Base-by-base conservation (phyloP, 495 filamentous ascomycete genomes). In the Ramalina intermedia region DNA sequence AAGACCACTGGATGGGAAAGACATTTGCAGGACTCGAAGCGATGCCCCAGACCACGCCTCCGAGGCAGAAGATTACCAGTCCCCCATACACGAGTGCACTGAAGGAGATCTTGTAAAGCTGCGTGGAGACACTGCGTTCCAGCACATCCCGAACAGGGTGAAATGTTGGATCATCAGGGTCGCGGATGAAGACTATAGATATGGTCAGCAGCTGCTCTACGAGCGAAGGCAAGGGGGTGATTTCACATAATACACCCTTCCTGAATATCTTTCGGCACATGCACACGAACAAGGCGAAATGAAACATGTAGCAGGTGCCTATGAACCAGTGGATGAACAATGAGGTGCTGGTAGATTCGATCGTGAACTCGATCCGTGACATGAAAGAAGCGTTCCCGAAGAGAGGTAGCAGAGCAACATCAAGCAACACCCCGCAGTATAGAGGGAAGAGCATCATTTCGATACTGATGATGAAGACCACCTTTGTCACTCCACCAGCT, bases 301-400 rank as follows among this genome's bases (percentile, higher is more conserved):
- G 91, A 64, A 99, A 99, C 91, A 99, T 99, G 65, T 99, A 99
- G 54, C 88, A 94, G 6, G 91, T 99, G 18, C 91, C 91, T 43
- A 94, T 80, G 61, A 99, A 99, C 91, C 91, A 99, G 63, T 99
- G 91, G 20, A 96, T 82, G 59, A 99, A 99, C 17, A 89, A 76
- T 6, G 86, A 93, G 0, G 87, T 95, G 38, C 87, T 70, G 0
- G 90, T 89, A 50, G 80, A 84, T 33, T 74, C 67, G 33, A 78
- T 62, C 23, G 84, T 85, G 56, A 93, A 96, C 6, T 75, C 64
- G 35, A 94, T 63, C 18, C 91, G 77, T 0, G 85, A 85, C 41
- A 72, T 69, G 21, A 95, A 57, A 4, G 82, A 86, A 3, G 85
- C 84, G 42, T 79, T 68, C 33, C 84, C 79, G 58, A 96, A 99